Conservation (phyloP, 306 rosid genomes). For the Sophora flavescens region DNA sequence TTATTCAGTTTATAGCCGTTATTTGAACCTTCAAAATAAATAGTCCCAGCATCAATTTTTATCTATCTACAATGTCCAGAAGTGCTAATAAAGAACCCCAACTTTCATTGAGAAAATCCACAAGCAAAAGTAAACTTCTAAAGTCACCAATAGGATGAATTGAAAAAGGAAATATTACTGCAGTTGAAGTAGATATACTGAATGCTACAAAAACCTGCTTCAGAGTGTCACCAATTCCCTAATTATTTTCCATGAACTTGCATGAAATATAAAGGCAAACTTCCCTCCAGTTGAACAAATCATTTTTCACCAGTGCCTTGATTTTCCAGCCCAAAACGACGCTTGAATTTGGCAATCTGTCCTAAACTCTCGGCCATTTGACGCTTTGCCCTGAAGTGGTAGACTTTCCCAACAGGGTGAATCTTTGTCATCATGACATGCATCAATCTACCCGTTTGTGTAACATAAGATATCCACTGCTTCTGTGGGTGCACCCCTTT, state of each 20-base stretch:
- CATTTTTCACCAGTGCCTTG: constrained; percentile 52
- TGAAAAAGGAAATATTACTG: constrained; percentile 16
- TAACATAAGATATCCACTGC: constrained; percentile 95
- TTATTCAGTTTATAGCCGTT: constrained; percentile 1
- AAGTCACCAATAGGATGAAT: constrained; percentile 17
- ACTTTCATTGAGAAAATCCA: not conserved
- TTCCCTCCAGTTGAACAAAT: constrained; percentile 27
- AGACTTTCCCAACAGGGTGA: constrained; percentile 87
- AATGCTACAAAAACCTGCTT: constrained; percentile 29
- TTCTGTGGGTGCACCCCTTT: constrained; percentile 94
- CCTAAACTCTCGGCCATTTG: constrained; percentile 89
- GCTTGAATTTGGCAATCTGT: constrained; percentile 88
- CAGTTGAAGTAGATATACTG: constrained; percentile 14
- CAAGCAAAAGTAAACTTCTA: constrained; percentile 13
- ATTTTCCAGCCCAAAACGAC: constrained; percentile 67
- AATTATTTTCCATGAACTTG: constrained; percentile 10
- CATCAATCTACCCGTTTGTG: constrained; percentile 91
- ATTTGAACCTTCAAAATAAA: not conserved
- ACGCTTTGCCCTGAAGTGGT: constrained; percentile 87
- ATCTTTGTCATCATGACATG: constrained; percentile 88
- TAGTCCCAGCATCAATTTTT: not conserved
- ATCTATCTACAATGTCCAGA: not conserved
- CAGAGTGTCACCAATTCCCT: constrained; percentile 1
- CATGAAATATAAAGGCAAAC: constrained; percentile 40
- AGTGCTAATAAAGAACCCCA: constrained; percentile 17